Evolutionary conservation across 257 asterid genomes (phyloP).

Genomic region (Ilex asprella): DNA sequence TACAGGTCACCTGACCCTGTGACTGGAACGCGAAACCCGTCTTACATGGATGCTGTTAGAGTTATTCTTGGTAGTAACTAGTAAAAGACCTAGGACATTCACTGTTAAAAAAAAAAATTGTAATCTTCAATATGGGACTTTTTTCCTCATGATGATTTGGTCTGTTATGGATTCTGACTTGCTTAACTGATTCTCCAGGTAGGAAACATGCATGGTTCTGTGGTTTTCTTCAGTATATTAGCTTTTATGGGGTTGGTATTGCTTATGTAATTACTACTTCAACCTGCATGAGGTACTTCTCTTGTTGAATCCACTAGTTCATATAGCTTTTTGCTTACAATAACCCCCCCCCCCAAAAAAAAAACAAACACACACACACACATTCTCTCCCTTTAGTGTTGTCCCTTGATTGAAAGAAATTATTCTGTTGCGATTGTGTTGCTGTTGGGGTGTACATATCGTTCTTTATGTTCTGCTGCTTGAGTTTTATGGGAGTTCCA

Average conservation of each 20-base stretch:
- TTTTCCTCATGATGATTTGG: not conserved
- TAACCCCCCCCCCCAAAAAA: too few relatives aligned
- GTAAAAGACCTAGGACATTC: too few relatives aligned
- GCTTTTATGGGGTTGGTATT: constrained; percentile 17
- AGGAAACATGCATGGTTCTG: constrained; percentile 24
- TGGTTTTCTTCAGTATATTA: constrained; percentile 22
- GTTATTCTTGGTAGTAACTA: not conserved
- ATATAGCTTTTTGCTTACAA: too few relatives aligned
- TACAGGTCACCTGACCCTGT: constrained; percentile 35
- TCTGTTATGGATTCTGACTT: not conserved
- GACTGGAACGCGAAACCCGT: constrained; percentile 29
- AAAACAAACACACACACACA: too few relatives aligned
- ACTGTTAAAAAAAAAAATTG: too few relatives aligned
- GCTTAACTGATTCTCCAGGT: constrained; percentile 15
- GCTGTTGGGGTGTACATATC: too few relatives aligned
- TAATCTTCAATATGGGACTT: not conserved
- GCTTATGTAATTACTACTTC: constrained; percentile 26
- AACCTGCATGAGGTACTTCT: constrained; percentile 34
- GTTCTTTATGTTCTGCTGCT: too few relatives aligned
- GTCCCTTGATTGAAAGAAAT: not conserved
- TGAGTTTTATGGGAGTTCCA: too few relatives aligned
- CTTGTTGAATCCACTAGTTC: not conserved
- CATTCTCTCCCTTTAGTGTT: too few relatives aligned
- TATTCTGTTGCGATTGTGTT: too few relatives aligned
- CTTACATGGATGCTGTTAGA: constrained; percentile 9